These are phyloP conservation scores for Cairneyella variabilis DNA, from an alignment of 495 filamentous ascomycete species.

Conservation along the genomic window DNA sequence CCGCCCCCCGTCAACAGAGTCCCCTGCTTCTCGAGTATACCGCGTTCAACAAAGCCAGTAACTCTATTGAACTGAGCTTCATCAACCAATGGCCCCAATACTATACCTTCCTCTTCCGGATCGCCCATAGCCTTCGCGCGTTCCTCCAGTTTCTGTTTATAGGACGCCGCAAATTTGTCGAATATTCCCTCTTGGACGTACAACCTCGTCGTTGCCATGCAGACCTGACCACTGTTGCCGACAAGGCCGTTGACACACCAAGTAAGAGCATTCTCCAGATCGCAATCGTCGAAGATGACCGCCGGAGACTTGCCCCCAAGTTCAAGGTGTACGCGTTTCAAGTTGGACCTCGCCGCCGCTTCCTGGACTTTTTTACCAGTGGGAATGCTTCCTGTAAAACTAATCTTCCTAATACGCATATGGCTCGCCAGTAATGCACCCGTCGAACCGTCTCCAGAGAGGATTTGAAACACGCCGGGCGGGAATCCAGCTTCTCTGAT, in stretches of 20 bases:
- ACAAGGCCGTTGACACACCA: conserved; percentile 39
- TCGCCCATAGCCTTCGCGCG: conserved; percentile 45
- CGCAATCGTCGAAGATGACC: conserved; percentile 61
- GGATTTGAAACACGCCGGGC: conserved; percentile 52
- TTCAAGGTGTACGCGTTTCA: conserved; percentile 66
- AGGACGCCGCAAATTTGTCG: conserved; percentile 41
- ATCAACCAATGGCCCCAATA: conserved; percentile 67
- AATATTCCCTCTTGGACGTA: conserved; percentile 54
- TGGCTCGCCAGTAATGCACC: conserved; percentile 45
- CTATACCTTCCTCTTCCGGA: conserved; percentile 52
- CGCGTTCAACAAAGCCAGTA: conserved; percentile 57
- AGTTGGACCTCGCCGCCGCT: conserved; percentile 52
- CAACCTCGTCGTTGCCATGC: conserved; percentile 46
- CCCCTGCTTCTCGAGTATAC: conserved; percentile 53
- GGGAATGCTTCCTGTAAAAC: conserved; percentile 59
- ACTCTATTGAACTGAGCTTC: conserved; percentile 58
- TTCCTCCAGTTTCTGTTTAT: conserved; percentile 28
- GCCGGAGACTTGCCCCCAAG: conserved; percentile 63
- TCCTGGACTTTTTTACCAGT: conserved; percentile 54
- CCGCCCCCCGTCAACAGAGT: conserved; percentile 56
- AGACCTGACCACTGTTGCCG: conserved; percentile 50
- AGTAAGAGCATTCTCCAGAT: conserved; percentile 53
- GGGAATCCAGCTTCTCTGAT: conserved; percentile 74
- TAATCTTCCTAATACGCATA: conserved; percentile 53
- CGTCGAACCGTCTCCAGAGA: conserved; percentile 46